Evolutionary conservation across 2,329 filamentous ascomycete species (phyloP), one percentile per base, ranked within the genome.

Genomic region (Diplodia mutila): DNA sequence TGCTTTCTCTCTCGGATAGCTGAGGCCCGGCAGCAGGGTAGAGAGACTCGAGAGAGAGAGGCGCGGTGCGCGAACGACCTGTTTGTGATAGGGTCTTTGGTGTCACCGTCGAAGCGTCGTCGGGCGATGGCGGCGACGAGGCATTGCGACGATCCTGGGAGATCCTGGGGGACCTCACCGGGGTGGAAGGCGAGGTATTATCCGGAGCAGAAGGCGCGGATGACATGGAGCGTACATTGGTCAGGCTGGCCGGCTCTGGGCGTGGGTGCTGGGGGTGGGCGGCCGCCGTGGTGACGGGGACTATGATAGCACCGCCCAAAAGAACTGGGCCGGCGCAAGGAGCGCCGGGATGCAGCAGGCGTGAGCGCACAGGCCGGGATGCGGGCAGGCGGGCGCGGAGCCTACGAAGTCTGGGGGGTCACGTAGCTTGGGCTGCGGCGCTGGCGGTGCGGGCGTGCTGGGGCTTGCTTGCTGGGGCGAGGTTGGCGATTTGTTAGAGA

Each of bases 1-100:
- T 89, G 76, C 84, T 87, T 75, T 89, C 87, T 72, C 87, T 80
- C 76, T 89, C 87, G 29, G 85, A 86, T 70, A 89, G 79, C 77
- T 86, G 86, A 57, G 86, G 85, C 34, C 73, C 75, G 69, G 80
- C 77, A 54, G 70, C 75, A 66, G 75, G 75, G 76, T 76, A 80
- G 49, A 79, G 74, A 51, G 72, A 71, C 48, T 78, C 75, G 21
- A 75, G 71, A 37, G 72, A 74, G 65, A 75, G 71, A 32, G 79
- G 77, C 21, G 74, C 75, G 21, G 79, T 80, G 70, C 74, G 77
- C 68, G 79, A 79, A 67, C 79, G 76, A 71, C 76, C 77, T 27
- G 76, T 74, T 68, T 76, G 75, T 37, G 76, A 75, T 68, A 79
- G 76, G 48, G 69, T 73, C 67, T 75, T 78, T 51, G 76, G 78